Percentiles rank a stretch among this genome's conserved stretches.
Evolutionary conservation across 495 filamentous ascomycete species (phyloP).

Genomic region (Neurospora sp.): DNA sequence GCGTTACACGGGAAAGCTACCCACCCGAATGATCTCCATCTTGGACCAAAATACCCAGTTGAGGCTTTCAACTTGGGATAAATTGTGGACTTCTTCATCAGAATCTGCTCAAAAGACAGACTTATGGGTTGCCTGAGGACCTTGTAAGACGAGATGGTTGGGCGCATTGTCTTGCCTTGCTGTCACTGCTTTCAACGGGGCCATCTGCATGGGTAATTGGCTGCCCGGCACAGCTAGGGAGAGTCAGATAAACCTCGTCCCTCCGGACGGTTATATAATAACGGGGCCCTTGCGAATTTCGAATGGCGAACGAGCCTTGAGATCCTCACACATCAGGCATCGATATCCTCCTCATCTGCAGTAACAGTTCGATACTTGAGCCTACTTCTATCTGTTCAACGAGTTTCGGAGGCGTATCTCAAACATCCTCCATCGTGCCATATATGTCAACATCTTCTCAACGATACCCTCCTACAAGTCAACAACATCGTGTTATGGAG

Average conservation of each 20-base stretch:
- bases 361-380: not conserved
- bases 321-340: not conserved
- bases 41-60: not conserved
- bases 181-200: not conserved
- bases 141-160: not conserved
- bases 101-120: not conserved
- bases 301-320: not conserved
- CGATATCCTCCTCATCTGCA: not conserved
- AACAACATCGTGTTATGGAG: constrained; percentile 17
- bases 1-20: not conserved
- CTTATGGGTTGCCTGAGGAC: not conserved
- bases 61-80: not conserved
- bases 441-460: not conserved
- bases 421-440: not conserved
- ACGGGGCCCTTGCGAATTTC: not conserved
- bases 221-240: not conserved
- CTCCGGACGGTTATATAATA: not conserved
- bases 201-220: not conserved
- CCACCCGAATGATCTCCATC: not conserved
- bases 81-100: not conserved
- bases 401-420: not conserved
- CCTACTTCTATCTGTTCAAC: not conserved
- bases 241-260: not conserved
- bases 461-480: not conserved
- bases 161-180: not conserved